Evolutionary conservation across 2,329 filamentous ascomycete species (phyloP).

Genomic region (Colletotrichum gloeosporioides): DNA sequence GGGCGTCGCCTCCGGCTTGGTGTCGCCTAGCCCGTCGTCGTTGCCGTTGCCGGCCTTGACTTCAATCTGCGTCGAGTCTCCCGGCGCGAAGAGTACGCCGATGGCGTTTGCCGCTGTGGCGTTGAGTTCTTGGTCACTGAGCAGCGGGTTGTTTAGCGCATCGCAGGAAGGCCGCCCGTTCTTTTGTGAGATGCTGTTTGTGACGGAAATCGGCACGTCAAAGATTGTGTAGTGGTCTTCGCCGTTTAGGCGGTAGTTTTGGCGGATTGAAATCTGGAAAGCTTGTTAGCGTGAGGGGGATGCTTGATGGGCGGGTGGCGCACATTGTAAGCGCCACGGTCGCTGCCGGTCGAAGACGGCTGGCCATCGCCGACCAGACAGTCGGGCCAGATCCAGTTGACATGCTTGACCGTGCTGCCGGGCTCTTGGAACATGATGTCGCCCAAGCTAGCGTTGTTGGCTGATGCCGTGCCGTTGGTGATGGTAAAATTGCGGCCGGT

Average conservation of each 20-base stretch:
- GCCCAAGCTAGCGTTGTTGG: conserved; percentile 59
- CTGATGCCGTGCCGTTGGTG: conserved; percentile 63
- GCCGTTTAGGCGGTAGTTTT: conserved; percentile 71
- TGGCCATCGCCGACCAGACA: conserved; percentile 69
- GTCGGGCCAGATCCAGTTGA: conserved; percentile 75
- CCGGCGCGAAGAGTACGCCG: conserved; percentile 56
- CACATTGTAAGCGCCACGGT: conserved; percentile 69
- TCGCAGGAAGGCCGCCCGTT: conserved; percentile 54
- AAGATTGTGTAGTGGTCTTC: conserved; percentile 73
- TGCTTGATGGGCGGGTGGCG: conserved; percentile 19
- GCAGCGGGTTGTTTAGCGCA: conserved; percentile 54
- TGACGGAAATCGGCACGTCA: conserved; percentile 71
- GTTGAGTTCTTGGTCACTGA: conserved; percentile 51
- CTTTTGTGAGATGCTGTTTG: conserved; percentile 62
- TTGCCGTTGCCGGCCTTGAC: conserved; percentile 27
- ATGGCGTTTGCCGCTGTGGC: conserved; percentile 46
- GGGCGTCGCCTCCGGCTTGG: conserved; percentile 31
- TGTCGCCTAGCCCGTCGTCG: conserved; percentile 31
- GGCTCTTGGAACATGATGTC: conserved; percentile 69
- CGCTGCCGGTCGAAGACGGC: conserved; percentile 48
- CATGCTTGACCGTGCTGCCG: conserved; percentile 74
- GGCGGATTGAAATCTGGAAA: conserved; percentile 69
- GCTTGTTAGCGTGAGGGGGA: background rate
- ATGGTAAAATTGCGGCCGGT: conserved; percentile 72
- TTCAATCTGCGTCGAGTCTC: conserved; percentile 52